A percentile compares a stretch with the other conserved stretches of the same genome.
phyloP scores from a whole-genome alignment of 2,329 filamentous ascomycete genomes.

The Diplodia mutila region DNA sequence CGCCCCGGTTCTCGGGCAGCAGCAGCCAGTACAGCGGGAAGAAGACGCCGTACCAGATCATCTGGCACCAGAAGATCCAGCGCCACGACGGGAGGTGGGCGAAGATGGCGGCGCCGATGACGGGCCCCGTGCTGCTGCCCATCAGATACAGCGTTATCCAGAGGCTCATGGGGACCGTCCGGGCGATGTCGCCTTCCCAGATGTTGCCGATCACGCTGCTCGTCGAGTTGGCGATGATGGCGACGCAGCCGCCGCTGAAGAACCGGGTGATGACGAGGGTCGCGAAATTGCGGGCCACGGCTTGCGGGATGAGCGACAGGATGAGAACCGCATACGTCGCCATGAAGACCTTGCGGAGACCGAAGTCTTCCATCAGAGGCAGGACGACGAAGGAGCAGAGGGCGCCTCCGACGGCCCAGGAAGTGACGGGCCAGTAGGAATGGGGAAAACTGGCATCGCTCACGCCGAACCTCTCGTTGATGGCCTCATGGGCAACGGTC shows the following conservation, averaged over 20 bases:
- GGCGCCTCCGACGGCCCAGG: conserved; percentile 43
- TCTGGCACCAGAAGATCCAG: conserved; percentile 47
- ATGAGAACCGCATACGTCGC: conserved; percentile 41
- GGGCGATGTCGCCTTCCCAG: conserved; percentile 38
- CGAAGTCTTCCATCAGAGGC: conserved; percentile 45
- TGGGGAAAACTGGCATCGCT: conserved; percentile 43
- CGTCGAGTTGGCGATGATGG: conserved; percentile 42
- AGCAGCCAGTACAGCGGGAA: conserved; percentile 45
- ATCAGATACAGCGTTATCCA: conserved; percentile 42
- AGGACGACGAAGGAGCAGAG: conserved; percentile 42
- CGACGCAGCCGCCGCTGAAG: conserved; percentile 43
- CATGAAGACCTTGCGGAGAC: conserved; percentile 38
- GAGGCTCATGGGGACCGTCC: conserved; percentile 41
- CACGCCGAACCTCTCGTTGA: conserved; percentile 39
- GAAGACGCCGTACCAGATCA: conserved; percentile 47
- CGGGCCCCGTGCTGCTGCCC: conserved; percentile 42
- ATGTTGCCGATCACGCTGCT: conserved; percentile 45
- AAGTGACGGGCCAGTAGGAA: conserved; percentile 44
- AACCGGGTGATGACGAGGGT: conserved; percentile 44
- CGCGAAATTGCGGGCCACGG: conserved; percentile 43
- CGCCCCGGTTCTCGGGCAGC: conserved; percentile 53
- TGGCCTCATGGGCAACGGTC: conserved; percentile 39
- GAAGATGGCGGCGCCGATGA: conserved; percentile 41
- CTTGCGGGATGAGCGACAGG: conserved; percentile 45
- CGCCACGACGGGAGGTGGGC: conserved; percentile 38